Conservation (phyloP, 1,284 basidiomycete genomes). For the Cystobasidium sp. region DNA sequence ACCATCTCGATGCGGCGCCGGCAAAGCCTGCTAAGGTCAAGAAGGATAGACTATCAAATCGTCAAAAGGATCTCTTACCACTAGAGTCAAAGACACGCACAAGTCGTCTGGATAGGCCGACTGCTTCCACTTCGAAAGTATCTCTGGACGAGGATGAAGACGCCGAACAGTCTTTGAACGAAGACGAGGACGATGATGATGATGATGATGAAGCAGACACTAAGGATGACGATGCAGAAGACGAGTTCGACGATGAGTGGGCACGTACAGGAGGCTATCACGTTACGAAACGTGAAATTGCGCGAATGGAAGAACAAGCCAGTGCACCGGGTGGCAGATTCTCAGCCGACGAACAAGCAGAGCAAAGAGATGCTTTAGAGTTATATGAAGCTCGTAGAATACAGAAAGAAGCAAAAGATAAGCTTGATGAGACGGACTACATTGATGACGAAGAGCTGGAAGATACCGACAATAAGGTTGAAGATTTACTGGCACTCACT, state of each 20-base stretch:
- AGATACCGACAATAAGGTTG: slow-evolving; percentile 1
- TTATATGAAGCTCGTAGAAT: slow-evolving; percentile 42
- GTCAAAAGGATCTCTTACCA: slow-evolving; percentile 40
- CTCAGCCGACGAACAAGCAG: slow-evolving; percentile 24
- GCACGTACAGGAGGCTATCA: slow-evolving; percentile 40
- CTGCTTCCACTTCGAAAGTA: slow-evolving; percentile 47
- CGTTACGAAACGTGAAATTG: slow-evolving; percentile 32
- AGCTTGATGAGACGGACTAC: slow-evolving; percentile 34
- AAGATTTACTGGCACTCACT: slow-evolving; percentile 7
- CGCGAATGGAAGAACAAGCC: slow-evolving; percentile 20
- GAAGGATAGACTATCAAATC: slow-evolving; percentile 32
- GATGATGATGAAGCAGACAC: slow-evolving; percentile 78
- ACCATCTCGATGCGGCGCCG: background rate
- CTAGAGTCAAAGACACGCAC: slow-evolving; percentile 24
- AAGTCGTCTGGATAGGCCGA: slow-evolving; percentile 10
- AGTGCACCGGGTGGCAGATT: slow-evolving; percentile 12
- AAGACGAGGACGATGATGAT: slow-evolving; percentile 83
- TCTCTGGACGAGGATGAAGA: slow-evolving; percentile 60
- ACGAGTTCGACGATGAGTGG: slow-evolving; percentile 37
- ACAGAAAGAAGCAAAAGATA: slow-evolving; percentile 40
- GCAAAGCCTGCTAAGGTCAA: background rate
- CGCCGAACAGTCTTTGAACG: slow-evolving; percentile 57
- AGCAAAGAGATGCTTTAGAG: slow-evolving; percentile 38
- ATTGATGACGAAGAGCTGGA: slow-evolving; percentile 4
- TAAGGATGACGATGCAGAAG: slow-evolving; percentile 63